These are phyloP conservation scores for Globisporangium alternatum DNA, from an alignment of 352 stramenopile species.

Conservation along the genomic window DNA sequence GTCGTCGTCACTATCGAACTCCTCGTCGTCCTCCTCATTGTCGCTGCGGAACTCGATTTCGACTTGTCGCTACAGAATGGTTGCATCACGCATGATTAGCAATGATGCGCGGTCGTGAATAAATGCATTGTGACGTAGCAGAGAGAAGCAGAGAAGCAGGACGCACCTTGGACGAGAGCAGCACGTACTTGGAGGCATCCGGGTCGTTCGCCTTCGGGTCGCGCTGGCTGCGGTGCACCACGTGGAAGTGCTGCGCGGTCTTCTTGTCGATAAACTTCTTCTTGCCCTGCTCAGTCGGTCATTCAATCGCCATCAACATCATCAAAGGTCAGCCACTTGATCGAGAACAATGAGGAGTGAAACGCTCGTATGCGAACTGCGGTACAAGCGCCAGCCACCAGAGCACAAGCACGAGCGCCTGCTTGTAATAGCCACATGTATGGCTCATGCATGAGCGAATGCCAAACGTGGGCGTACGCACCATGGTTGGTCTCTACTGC, in stretches of 20 bases:
- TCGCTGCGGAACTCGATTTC: constrained; percentile 65
- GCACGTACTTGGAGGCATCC: constrained; percentile 79
- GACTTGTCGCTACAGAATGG: constrained; percentile 34
- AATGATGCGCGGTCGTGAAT: not conserved
- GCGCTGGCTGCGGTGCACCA: constrained; percentile 83
- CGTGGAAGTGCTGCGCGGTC: constrained; percentile 82
- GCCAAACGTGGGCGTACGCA: not conserved
- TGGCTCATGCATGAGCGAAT: not conserved
- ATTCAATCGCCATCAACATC: not conserved
- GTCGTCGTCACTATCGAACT: constrained; percentile 45
- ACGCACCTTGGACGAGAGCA: constrained; percentile 58
- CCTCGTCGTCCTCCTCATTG: constrained; percentile 34
- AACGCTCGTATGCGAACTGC: not conserved
- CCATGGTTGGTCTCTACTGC: not conserved
- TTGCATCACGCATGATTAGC: too few relatives aligned
- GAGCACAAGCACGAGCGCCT: not conserved
- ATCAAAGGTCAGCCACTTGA: not conserved
- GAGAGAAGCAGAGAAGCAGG: not conserved
- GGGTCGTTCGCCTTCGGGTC: constrained; percentile 80
- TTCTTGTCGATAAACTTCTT: constrained; percentile 91
- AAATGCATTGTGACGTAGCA: not conserved
- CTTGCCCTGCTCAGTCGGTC: constrained; percentile 25
- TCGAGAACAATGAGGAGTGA: not conserved
- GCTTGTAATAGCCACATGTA: not conserved
- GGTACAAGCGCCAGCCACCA: not conserved